Evolutionary conservation across 2,329 filamentous ascomycete species (phyloP), one percentile per base, ranked within the genome.

Genomic region (Fusarium chaquense): DNA sequence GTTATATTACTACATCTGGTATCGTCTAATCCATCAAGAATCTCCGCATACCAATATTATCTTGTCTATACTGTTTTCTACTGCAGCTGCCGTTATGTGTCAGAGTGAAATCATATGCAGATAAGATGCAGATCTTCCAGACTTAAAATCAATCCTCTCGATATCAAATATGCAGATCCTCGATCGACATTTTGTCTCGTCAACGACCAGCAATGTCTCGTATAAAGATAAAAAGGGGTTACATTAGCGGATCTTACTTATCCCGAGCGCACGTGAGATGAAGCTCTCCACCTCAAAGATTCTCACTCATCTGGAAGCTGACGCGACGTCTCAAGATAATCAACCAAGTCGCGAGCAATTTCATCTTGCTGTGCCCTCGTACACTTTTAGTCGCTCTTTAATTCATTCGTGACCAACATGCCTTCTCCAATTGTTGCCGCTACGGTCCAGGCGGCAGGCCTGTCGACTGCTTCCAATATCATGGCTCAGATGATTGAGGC

Each of bases 381-480:
- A 10, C n/a, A 36, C 5, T 3, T 15, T 4, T 5, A 32, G 43
- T 57, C 61, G 5, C 24, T 69, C 57, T 24, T 62, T 69, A 38
- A 26, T 15, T 6, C 54, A 13, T 8, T 51, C 10, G 5, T 16
- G 5, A 28, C 43, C 41, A 76, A 73, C 52, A 84, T 84, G 83
- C 81, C 79, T 47, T 85, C 85, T 38, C 83, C 83, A 4, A 84
- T 88, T 66, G 77, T 83, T 49, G 82, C 81, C 65, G 84, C 86
- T 55, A 87, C 85, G 32, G 70, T 88, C 33, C 86, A 87, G 75
- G 83, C 86, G 22, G 81, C 83, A 10, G 76, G 80, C 43, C 80
- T 89, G 12, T 86, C 85, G 24, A 83, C 83, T 8, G 78, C 79
- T 18, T 88, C 86, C 33, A 89, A 89, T 71, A 74, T 88, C 41